These are phyloP conservation scores for Oxyria digyna DNA, from an alignment of 148 eudicot species.

Conservation along the genomic window DNA sequence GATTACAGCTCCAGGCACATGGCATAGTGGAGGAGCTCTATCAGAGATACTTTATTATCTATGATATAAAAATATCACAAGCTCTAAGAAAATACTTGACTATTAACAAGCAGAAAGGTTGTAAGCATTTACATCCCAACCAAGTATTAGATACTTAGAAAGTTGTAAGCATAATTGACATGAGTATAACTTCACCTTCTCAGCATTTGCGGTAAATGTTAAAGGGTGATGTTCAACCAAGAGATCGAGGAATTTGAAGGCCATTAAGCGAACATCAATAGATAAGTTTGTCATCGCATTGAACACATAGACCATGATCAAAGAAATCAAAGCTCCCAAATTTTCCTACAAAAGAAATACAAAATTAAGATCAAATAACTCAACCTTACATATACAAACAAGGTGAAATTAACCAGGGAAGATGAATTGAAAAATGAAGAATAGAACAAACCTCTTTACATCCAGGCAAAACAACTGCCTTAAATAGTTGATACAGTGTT, in stretches of 20 bases:
- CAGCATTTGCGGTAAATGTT: slow-evolving; percentile 59
- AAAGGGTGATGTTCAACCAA: slow-evolving; percentile 61
- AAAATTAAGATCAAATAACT: neutral
- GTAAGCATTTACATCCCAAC: neutral
- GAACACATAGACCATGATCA: slow-evolving; percentile 78
- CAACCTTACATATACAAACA: neutral
- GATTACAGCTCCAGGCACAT: neutral
- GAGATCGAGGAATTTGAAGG: slow-evolving; percentile 80
- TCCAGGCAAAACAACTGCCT: slow-evolving; percentile 64
- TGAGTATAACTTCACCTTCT: slow-evolving; percentile 40
- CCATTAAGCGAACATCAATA: slow-evolving; percentile 81
- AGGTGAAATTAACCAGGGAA: neutral
- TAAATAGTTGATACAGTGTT: slow-evolving; percentile 69
- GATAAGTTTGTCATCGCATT: slow-evolving; percentile 87
- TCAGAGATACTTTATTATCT: neutral
- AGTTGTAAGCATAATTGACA: neutral
- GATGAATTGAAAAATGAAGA: neutral
- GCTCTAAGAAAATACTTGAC: neutral
- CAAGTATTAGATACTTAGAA: neutral
- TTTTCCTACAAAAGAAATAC: slow-evolving; percentile 39
- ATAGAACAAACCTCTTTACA: slow-evolving; percentile 49
- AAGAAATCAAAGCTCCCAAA: slow-evolving; percentile 66
- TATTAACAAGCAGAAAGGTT: neutral
- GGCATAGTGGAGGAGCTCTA: neutral
- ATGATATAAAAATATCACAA: neutral